Conservation (phyloP, 164 flowering plant species). For the Litsea cubeba region DNA sequence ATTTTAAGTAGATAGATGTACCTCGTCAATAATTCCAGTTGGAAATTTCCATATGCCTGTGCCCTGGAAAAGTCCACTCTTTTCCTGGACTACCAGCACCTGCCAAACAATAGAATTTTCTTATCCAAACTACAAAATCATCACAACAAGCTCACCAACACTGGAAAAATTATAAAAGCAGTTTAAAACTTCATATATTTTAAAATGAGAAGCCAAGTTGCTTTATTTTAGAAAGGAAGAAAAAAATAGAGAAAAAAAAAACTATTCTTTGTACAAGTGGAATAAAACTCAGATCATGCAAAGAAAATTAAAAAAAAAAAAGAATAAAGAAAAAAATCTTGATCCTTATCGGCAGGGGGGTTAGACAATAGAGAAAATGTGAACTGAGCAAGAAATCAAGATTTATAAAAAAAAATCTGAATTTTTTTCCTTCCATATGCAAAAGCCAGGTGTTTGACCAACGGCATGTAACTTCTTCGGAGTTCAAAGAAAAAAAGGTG, state of each 20-base stretch:
- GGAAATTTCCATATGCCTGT: constrained; percentile 45
- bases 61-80: constrained; percentile 28
- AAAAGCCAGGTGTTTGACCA: no score
- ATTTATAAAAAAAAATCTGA: no score
- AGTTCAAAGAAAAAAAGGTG: neutral
- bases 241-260: neutral
- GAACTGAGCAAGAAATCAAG: no score
- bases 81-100: constrained; percentile 47
- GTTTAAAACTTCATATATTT: neutral
- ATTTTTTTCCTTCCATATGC: no score
- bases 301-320: no score
- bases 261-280: no score
- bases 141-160: constrained; percentile 4
- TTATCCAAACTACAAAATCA: constrained; percentile 7
- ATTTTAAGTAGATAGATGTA: constrained; percentile 4
- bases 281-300: no score
- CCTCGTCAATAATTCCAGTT: constrained; percentile 38
- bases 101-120: constrained; percentile 13
- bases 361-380: no score
- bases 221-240: neutral
- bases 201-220: neutral
- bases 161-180: neutral
- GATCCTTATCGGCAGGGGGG: no score
- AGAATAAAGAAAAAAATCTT: no score
- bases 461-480: no score